Conservation (phyloP, 495 filamentous ascomycete genomes). For the Hypoxylon fragiforme region DNA sequence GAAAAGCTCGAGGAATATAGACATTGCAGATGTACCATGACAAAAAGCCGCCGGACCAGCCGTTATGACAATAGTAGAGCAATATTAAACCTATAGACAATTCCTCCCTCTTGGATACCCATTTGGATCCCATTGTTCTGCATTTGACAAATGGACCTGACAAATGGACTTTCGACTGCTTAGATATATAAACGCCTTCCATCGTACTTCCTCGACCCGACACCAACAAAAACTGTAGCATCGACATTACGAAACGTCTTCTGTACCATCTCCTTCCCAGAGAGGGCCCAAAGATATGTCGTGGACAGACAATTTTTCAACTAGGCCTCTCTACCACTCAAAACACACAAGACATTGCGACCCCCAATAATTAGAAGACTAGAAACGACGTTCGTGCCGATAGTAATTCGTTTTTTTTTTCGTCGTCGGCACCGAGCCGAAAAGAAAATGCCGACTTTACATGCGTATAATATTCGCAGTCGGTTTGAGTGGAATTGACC, state of each 20-base stretch:
- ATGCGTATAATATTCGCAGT: too few species aligned
- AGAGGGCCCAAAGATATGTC: conserved; percentile 18
- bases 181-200: conserved; percentile 27
- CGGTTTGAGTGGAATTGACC: too few species aligned
- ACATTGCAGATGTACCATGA: conserved; percentile 20
- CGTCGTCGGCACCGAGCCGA: not conserved
- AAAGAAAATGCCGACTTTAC: not conserved
- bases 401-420: not conserved
- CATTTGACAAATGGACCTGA: conserved; percentile 7
- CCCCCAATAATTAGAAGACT: too few species aligned
- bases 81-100: conserved; percentile 6
- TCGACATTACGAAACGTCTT: not conserved
- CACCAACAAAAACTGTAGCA: conserved; percentile 5
- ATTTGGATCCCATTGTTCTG: not conserved
- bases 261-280: conserved; percentile 3
- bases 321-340: conserved; percentile 7
- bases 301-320: conserved; percentile 3
- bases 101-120: not conserved
- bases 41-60: conserved; percentile 37
- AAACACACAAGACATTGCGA: not conserved
- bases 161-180: conserved; percentile 10
- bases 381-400: not conserved
- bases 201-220: conserved; percentile 2
- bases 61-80: conserved; percentile 31
- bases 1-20: conserved; percentile 16